Percentiles rank a stretch among this genome's conserved stretches.
These are phyloP conservation scores for Cenchrus purpureus DNA, from an alignment of 176 grass and related monocot species.

Conservation along the genomic window DNA sequence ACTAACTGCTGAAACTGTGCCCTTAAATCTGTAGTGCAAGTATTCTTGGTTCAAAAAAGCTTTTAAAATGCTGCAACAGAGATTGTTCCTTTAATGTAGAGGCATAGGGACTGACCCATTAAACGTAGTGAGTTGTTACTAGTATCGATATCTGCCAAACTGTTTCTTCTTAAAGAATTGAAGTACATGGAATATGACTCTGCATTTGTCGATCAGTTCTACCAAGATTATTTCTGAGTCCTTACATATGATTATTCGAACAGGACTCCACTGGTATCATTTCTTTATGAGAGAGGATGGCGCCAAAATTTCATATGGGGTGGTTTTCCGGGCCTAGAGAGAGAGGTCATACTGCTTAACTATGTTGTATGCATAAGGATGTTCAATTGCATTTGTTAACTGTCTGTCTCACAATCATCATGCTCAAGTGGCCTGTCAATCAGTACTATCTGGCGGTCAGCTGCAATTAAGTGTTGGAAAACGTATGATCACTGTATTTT, in stretches of 20 bases:
- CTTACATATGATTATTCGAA: constrained; percentile 45
- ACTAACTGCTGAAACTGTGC: not conserved
- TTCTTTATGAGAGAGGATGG: constrained; percentile 97
- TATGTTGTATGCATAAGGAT: constrained; percentile 30
- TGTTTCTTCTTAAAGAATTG: not conserved
- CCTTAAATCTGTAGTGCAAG: not conserved
- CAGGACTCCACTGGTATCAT: constrained; percentile 81
- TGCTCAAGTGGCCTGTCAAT: not conserved
- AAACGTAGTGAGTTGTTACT: not conserved
- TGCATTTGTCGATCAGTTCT: constrained; percentile 12
- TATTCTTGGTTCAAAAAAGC: not conserved
- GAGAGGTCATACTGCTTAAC: constrained; percentile 60
- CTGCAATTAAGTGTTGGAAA: constrained; percentile 19
- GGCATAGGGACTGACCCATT: not conserved
- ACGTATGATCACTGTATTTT: not conserved
- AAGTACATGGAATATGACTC: not conserved
- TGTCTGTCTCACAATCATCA: not conserved
- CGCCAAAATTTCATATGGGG: constrained; percentile 92
- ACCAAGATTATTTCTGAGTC: not conserved
- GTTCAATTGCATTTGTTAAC: constrained; percentile 34
- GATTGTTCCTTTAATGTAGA: not conserved
- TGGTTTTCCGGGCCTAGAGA: constrained; percentile 86
- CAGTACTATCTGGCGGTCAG: not conserved
- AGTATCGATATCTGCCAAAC: not conserved
- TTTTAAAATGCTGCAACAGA: constrained; percentile 1